Base-by-base conservation (phyloP, 2,329 filamentous ascomycete genomes). In the Leptographium lundbergii region DNA sequence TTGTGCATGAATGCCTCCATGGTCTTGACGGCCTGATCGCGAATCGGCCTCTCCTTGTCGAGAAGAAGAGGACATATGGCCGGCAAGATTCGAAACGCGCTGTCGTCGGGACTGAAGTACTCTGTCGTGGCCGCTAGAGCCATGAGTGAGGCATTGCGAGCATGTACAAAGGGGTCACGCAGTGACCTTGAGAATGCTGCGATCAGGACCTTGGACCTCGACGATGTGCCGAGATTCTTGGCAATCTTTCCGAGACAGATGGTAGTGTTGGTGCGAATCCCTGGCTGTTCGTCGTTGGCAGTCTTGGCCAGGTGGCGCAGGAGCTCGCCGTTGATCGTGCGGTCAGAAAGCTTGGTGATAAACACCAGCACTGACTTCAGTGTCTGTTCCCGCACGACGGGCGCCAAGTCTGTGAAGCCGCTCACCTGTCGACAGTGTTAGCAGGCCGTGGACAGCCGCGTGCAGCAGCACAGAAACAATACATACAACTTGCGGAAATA, bases 161-260 rank as follows among this genome's bases (percentile, higher is more conserved):
- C 94, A 69, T 97, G 94, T 0, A 97, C 85, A 67, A 99, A 99
- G 0, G 94, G 94, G 70, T 99, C 94, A 56, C 91, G 81, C 4
- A 97, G 78, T 0, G 94, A 90, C 29, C 94, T 84, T 3, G 88
- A 86, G 68, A 99, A 99, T 0, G 94, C 94, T 9, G 94, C 94
- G 57, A 91, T 87, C 29, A 99, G 81, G 0, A 99, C 92, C 71
- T 97, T 99, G 54, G 88, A 81, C 62, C 94, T 81, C 4, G 88
- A 89, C 64, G 88, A 78, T 1, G 81, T 77, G 1, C 90, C 89
- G 1, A 99, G 77, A 66, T 95, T 88, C 66, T 90, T 91, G 17
- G 94, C 91, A 65, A 99, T 96, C 68, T 96, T 97, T 25, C 94
- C 94, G 0, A 99, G 75, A 69, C 92, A 97, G 59, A 99, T 99